Percentiles rank a stretch among this genome's conserved stretches.
These are phyloP conservation scores for Talaromyces sp. DNA, from an alignment of 2,329 filamentous ascomycete species.

Conservation along the genomic window DNA sequence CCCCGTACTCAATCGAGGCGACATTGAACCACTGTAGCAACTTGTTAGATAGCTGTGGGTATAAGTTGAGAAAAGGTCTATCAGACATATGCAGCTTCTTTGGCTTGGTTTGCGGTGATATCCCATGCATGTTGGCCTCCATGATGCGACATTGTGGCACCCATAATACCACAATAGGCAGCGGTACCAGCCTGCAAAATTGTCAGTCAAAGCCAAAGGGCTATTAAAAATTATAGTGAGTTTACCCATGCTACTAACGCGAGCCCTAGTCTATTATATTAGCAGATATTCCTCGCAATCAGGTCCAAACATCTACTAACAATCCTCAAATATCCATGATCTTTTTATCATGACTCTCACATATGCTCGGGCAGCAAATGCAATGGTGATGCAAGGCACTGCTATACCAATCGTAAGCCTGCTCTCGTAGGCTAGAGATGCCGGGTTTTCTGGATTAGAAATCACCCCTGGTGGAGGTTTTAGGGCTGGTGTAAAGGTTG, in stretches of 20 bases:
- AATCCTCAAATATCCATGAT: conserved; percentile 4
- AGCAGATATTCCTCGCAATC: background rate
- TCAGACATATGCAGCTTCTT: background rate
- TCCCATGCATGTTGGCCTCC: conserved; percentile 4
- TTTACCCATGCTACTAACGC: conserved; percentile 1
- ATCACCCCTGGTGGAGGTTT: background rate
- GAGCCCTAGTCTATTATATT: background rate
- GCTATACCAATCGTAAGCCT: background rate
- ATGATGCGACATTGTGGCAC: conserved; percentile 2
- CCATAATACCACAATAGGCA: conserved; percentile 3
- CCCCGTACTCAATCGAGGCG: conserved; percentile 14
- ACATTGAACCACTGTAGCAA: conserved; percentile 4
- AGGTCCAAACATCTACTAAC: background rate
- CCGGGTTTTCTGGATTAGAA: background rate
- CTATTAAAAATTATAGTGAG: background rate
- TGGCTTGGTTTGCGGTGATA: background rate
- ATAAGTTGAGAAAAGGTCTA: background rate
- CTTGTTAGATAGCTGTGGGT: background rate
- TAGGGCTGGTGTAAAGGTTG: background rate
- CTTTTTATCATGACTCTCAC: conserved; percentile 2
- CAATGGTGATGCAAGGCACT: background rate
- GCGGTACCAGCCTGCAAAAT: background rate
- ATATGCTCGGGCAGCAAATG: background rate
- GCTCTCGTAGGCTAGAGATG: background rate
- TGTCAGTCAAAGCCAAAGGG: background rate